Conservation (phyloP, 306 rosid species). For the Delonix regia region DNA sequence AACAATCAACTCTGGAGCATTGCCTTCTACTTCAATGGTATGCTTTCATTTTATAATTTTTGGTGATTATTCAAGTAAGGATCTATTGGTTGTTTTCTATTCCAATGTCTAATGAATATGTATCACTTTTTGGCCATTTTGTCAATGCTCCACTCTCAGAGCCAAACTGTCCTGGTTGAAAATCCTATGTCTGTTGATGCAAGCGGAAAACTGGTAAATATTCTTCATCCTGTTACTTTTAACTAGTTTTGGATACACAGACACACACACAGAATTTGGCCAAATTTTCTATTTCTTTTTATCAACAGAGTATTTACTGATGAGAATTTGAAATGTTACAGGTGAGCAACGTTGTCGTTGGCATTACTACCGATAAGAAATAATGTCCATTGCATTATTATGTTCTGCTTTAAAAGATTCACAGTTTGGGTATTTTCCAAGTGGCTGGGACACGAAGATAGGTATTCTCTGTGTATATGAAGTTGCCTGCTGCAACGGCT, state of each 20-base stretch:
- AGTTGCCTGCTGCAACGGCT: constrained; percentile 34
- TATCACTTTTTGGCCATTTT: constrained; percentile 18
- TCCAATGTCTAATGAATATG: constrained; percentile 13
- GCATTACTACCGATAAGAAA: constrained; percentile 88
- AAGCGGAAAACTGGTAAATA: constrained; percentile 90
- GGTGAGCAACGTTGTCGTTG: constrained; percentile 99
- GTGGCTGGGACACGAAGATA: constrained; percentile 24
- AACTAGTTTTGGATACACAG: not conserved
- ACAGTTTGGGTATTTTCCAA: constrained; percentile 34
- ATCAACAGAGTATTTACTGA: constrained; percentile 18
- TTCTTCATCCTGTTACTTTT: constrained; percentile 14
- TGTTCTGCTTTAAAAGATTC: constrained; percentile 7
- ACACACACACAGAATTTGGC: not conserved
- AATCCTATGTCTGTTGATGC: constrained; percentile 95
- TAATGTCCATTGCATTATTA: constrained; percentile 27
- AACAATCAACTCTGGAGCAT: constrained; percentile 57
- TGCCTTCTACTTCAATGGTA: constrained; percentile 84
- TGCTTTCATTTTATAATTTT: constrained; percentile 30
- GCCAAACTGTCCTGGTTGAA: constrained; percentile 95
- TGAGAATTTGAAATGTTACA: constrained; percentile 44
- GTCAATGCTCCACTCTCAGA: constrained; percentile 66
- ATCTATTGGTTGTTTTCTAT: not conserved
- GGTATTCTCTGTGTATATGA: constrained; percentile 43
- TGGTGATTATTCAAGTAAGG: constrained; percentile 13
- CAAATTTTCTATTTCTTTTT: not conserved